Percentiles rank a stretch among this genome's conserved stretches.
Conservation (phyloP, 2,329 filamentous ascomycete genomes). For the Curvularia sp. region DNA sequence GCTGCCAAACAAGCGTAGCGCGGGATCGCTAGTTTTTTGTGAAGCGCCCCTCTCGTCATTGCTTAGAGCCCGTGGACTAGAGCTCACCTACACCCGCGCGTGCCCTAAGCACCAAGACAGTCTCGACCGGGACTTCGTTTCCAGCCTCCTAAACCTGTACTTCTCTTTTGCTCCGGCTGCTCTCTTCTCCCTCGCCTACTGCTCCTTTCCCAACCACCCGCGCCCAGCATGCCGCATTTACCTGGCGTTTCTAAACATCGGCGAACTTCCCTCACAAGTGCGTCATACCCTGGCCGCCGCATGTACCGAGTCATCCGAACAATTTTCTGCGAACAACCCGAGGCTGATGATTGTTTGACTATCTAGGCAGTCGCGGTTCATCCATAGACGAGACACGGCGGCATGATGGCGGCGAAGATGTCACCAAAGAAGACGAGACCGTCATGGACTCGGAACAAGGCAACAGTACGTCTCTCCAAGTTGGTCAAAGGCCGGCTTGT, state of each 20-base stretch:
- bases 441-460: conserved; percentile 91
- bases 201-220: neutral
- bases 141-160: conserved; percentile 9
- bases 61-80: conserved; percentile 20
- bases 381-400: conserved; percentile 50
- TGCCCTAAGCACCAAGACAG: conserved; percentile 28
- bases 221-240: conserved; percentile 49
- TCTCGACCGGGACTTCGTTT: conserved; percentile 18
- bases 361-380: conserved; percentile 52
- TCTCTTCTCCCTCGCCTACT: neutral
- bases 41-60: conserved; percentile 34
- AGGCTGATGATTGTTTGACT: conserved; percentile 28
- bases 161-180: neutral
- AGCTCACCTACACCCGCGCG: conserved; percentile 26
- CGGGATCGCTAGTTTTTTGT: conserved; percentile 36
- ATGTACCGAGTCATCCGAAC: conserved; percentile 14
- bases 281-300: conserved; percentile 26
- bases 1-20: conserved; percentile 17
- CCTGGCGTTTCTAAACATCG: conserved; percentile 35
- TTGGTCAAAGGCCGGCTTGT: neutral
- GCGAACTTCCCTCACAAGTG: conserved; percentile 40
- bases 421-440: conserved; percentile 69
- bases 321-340: neutral
- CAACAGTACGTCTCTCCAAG: conserved; percentile 70
- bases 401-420: conserved; percentile 48